Evolutionary conservation across 805 yeast species (phyloP).

Genomic region (Wickerhamomyces queroliae): DNA sequence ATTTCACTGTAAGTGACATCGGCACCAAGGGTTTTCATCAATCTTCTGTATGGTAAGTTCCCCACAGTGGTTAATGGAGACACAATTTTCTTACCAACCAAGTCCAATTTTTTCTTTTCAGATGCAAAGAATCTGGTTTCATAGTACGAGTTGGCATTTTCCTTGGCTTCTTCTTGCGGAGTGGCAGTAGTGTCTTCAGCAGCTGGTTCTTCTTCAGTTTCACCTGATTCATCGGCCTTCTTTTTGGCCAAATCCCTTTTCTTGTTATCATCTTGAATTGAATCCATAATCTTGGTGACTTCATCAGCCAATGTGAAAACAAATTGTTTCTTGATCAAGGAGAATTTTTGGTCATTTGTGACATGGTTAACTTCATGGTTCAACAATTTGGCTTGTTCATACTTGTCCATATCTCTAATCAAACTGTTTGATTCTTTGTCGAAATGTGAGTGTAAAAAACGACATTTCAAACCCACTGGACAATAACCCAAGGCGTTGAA

Average conservation of each 20-base stretch:
- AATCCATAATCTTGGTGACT: constrained; percentile 59
- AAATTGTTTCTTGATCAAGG: constrained; percentile 45
- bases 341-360: constrained; percentile 30
- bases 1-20: constrained; percentile 93
- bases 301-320: constrained; percentile 51
- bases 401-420: constrained; percentile 36
- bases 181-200: constrained; percentile 20
- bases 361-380: constrained; percentile 65
- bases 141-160: constrained; percentile 44
- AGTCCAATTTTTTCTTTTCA: constrained; percentile 77
- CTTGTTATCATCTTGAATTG: constrained; percentile 37
- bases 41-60: constrained; percentile 87
- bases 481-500: constrained; percentile 79
- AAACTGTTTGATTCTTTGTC: constrained; percentile 39
- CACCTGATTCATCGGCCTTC: constrained; percentile 21
- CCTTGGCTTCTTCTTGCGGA: constrained; percentile 25
- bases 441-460: constrained; percentile 79
- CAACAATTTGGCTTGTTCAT: constrained; percentile 25
- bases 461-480: constrained; percentile 88
- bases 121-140: constrained; percentile 72
- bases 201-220: constrained; percentile 12
- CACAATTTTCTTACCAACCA: constrained; percentile 72
- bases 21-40: constrained; percentile 87
- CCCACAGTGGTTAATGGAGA: constrained; percentile 98
- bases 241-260: constrained; percentile 29